phyloP scores from a whole-genome alignment of 768 basidiomycete species.

The Rhodosporidiobolus odoratus region DNA sequence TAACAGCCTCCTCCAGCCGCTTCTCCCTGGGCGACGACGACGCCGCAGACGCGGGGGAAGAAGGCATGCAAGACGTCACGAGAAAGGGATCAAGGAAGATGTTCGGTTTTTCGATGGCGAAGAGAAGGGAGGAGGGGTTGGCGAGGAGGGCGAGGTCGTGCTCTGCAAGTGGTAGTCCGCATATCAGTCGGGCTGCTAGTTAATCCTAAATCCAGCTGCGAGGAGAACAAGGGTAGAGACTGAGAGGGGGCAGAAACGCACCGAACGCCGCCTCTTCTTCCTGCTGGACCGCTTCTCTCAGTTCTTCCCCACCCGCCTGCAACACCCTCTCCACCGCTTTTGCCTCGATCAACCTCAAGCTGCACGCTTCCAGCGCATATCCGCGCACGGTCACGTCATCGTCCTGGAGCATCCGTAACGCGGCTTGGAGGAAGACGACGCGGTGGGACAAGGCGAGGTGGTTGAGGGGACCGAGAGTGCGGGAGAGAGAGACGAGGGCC shows the following conservation, averaged over 20 bases:
- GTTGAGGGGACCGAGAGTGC: neutral
- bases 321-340: constrained; percentile 17
- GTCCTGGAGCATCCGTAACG: constrained; percentile 31
- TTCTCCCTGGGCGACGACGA: neutral
- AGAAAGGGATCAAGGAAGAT: constrained; percentile 35
- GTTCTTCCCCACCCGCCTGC: neutral
- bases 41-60: neutral
- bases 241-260: neutral
- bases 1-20: neutral
- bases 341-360: constrained; percentile 2
- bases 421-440: neutral
- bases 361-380: neutral
- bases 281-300: neutral
- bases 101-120: constrained; percentile 36
- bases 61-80: neutral
- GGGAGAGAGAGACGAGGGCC: constrained; percentile 9
- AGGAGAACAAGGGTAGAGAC: neutral
- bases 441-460: neutral
- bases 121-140: constrained; percentile 34
- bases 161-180: neutral
- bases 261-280: neutral
- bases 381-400: constrained; percentile 32
- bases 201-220: no score
- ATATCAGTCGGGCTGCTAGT: no score
- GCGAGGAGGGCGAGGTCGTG: constrained; percentile 20